Evolutionary conservation across 306 rosid species (phyloP), one percentile per base, ranked within the genome.

Genomic region (Acacia confusa): DNA sequence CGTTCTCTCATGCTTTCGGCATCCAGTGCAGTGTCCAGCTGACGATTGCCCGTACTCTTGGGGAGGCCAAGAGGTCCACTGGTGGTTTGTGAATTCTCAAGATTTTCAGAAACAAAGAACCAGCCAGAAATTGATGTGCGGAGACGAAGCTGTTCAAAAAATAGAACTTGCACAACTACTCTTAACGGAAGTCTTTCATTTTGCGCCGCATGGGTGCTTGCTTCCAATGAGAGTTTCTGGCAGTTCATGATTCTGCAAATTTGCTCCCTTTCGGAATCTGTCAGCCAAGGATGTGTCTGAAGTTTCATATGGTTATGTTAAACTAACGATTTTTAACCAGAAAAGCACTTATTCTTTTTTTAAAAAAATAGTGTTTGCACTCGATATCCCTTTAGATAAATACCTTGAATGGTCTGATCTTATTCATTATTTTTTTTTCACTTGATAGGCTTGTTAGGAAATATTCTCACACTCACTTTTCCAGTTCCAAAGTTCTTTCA

Each of bases 261-360:
- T 83, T 88, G 95, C 85, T 94, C 98, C 85, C 91, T 90, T 55
- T 94, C 98, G 9, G 88, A 85, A 87, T 94, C 95, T 55, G 90
- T 75, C 20, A 94, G 88, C 98, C 98, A 89, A 52, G 94, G 95
- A 88, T 92, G 98, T 72, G 98, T 92, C 97, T 92, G 88, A 28
- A 82, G 50, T 79, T 85, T 40, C 53, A 53, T 27, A 73, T 75
- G 73, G 67, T 80, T 57, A 61, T 41, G 40, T 78, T 64, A 78
- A 67, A 73, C 44, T 78, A 24, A 79, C 58, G 43, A 58, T 41
- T 69, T 20, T 50, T 52, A 78, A 30, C 70, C 36, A 74, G 7
- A 41, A 22, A 44, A 53, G 53, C 17, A 41, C 55, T 14, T 4
- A 1, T 71, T 24, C 10, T 22, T 22, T 30, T n/a, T n/a, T n/a